Percentiles rank a stretch among this genome's conserved stretches.
phyloP scores from a whole-genome alignment of 106 monocot genomes.

The Iris macrosiphon region DNA sequence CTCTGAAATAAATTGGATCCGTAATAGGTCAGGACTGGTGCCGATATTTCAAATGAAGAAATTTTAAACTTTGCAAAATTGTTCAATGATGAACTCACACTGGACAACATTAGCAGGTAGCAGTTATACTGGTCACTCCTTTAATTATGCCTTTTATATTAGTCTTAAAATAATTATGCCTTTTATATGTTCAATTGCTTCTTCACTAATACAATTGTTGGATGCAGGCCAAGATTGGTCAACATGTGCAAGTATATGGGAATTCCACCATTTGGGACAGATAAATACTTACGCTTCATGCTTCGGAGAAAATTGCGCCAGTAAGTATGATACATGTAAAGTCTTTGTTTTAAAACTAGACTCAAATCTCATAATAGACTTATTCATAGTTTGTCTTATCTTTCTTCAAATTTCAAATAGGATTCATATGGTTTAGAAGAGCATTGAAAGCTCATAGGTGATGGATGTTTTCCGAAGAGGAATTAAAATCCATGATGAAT shows the following conservation, averaged over 20 bases:
- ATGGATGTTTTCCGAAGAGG: no score
- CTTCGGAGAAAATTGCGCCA: conserved; percentile 70
- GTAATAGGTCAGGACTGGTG: conserved; percentile 78
- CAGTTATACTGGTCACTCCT: conserved; percentile 1
- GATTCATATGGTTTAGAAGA: no score
- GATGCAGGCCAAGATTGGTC: conserved; percentile 80
- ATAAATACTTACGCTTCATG: conserved; percentile 81
- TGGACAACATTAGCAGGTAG: conserved; percentile 98
- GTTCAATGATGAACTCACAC: conserved; percentile 94
- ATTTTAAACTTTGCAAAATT: conserved; percentile 89
- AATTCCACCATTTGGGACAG: conserved; percentile 82
- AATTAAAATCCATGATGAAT: no score
- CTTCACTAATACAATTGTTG: conserved; percentile 5
- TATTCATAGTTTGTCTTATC: no score
- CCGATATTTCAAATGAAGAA: conserved; percentile 86
- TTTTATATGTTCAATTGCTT: conserved; percentile 6
- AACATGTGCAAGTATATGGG: conserved; percentile 99
- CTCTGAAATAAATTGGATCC: neutral
- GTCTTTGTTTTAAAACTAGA: no score
- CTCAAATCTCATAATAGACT: no score
- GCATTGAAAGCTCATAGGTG: no score
- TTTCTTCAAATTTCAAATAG: no score
- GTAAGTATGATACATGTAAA: no score
- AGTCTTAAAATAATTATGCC: no score
- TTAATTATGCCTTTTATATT: no score